Percentiles rank a stretch among this genome's conserved stretches.
These are phyloP conservation scores for Suillus tomentosus DNA, from an alignment of 768 basidiomycete genomes.

Conservation along the genomic window DNA sequence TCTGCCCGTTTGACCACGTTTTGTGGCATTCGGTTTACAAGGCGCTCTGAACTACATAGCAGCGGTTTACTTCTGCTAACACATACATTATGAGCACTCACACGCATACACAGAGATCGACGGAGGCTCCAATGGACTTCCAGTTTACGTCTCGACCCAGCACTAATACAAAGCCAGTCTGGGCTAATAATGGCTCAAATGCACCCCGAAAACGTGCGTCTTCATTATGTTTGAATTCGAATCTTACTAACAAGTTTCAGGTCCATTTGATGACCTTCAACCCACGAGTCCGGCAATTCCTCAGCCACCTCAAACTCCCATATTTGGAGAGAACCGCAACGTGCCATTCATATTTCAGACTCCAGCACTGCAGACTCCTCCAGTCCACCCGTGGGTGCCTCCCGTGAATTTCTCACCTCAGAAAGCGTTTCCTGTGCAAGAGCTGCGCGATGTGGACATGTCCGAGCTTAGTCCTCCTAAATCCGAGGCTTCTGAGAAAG, in stretches of 20 bases:
- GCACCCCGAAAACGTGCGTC: constrained; percentile 71
- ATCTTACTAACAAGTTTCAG: constrained; percentile 38
- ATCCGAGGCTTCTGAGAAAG: constrained; percentile 41
- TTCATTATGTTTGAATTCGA: constrained; percentile 17
- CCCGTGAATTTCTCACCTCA: constrained; percentile 60
- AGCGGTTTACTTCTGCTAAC: not conserved
- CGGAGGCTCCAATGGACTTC: constrained; percentile 88
- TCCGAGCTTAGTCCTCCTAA: constrained; percentile 65
- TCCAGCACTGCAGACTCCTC: constrained; percentile 43
- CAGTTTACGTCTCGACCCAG: constrained; percentile 75
- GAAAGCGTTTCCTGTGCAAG: constrained; percentile 58
- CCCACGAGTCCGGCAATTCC: constrained; percentile 37
- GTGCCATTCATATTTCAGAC: constrained; percentile 75
- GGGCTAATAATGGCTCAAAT: constrained; percentile 55
- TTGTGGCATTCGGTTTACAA: not conserved
- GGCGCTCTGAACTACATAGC: not conserved
- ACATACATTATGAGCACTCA: constrained; percentile 27
- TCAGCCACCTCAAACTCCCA: constrained; percentile 41
- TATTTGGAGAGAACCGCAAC: constrained; percentile 65
- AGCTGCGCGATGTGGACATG: constrained; percentile 76
- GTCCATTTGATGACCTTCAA: constrained; percentile 46
- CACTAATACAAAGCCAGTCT: constrained; percentile 53
- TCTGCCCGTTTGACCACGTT: not conserved
- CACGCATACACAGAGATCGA: constrained; percentile 49
- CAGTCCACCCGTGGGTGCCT: constrained; percentile 65